Base-by-base conservation (phyloP, 805 yeast species). In the Ogataea minuta region DNA sequence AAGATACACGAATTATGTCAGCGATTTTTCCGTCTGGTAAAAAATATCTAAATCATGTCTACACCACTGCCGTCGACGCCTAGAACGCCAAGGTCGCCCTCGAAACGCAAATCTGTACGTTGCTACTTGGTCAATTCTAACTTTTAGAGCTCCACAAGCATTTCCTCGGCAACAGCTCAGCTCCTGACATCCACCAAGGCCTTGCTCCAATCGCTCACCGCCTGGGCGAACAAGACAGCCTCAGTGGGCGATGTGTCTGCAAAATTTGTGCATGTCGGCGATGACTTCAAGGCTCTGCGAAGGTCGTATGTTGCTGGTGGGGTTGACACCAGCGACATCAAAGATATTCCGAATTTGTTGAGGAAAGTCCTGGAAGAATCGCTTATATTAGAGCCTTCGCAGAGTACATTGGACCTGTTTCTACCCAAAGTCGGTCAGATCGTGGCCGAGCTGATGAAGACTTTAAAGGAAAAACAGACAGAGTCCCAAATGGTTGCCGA, bases 211-310 rank as follows among this genome's bases (percentile, higher is more conserved):
- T 74, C 86, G 12, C 66, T 93, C 36, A 87, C 95, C 0, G 86
- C 79, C 45, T 93, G 99, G 99, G 90, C 98, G 1, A 72, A 77
- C 45, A 78, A 77, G 15, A 71, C 75, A n/a, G 89, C 87, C 5
- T 73, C 81, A 16, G 98, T 90, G 31, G 76, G 77, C 40, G 86
- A 77, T 46, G 97, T 93, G 2, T 87, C 96, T 2, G 87, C 89
- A 53, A 84, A 89, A 3, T 93, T 88, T 59, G 99, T 93, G 11
- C 82, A 79, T 48, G 72, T 93, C 20, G 99, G 99, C 0, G 93
- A 90, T 56, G 97, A 91, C 61, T 93, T 89, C 69, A 81, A 91
- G 50, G 77, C 85, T 3, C 86, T 95, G 1, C 79, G 90, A 15
- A 74, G 87, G 44, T 85, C 95, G 3, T 90, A 91, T 59, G 66